These are phyloP conservation scores for Pseudogymnoascus sp. DNA, from an alignment of 2,329 filamentous ascomycete genomes.

Conservation along the genomic window DNA sequence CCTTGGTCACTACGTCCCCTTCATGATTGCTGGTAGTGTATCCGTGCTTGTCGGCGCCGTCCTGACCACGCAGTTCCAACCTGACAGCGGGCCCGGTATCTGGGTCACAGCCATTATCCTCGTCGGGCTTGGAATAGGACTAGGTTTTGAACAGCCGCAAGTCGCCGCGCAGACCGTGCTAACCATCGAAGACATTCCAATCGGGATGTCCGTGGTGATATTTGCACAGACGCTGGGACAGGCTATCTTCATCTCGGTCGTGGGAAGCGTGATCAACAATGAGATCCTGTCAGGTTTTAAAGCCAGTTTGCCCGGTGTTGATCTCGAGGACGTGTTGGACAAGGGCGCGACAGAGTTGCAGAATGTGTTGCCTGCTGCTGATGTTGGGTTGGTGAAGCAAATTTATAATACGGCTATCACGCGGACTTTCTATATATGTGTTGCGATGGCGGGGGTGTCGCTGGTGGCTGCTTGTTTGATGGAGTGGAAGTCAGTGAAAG, in stretches of 20 bases:
- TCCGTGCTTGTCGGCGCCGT: not conserved
- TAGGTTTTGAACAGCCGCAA: slow-evolving; percentile 17
- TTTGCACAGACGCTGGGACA: slow-evolving; percentile 29
- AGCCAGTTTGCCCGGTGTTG: too few species aligned
- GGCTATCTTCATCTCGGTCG: slow-evolving; percentile 28
- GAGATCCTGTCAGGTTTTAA: too few species aligned
- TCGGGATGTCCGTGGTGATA: slow-evolving; percentile 24
- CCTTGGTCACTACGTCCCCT: slow-evolving; percentile 10
- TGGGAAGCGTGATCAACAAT: slow-evolving; percentile 24
- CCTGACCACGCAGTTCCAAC: not conserved
- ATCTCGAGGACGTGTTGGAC: too few species aligned
- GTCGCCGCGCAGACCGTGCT: slow-evolving; percentile 20
- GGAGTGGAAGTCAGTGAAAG: too few species aligned
- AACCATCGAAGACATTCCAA: slow-evolving; percentile 16
- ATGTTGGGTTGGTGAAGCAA: too few species aligned
- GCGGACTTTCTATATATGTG: too few species aligned
- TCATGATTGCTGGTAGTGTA: slow-evolving; percentile 14
- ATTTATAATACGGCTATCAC: too few species aligned
- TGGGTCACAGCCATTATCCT: too few species aligned
- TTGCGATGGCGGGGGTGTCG: too few species aligned
- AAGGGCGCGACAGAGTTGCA: too few species aligned
- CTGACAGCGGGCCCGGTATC: not conserved
- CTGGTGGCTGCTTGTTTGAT: too few species aligned
- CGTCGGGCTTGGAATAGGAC: slow-evolving; percentile 19
- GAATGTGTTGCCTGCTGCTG: too few species aligned